Evolutionary conservation across 164 flowering plant genomes (phyloP).

Genomic region (Pachysandra terminalis): DNA sequence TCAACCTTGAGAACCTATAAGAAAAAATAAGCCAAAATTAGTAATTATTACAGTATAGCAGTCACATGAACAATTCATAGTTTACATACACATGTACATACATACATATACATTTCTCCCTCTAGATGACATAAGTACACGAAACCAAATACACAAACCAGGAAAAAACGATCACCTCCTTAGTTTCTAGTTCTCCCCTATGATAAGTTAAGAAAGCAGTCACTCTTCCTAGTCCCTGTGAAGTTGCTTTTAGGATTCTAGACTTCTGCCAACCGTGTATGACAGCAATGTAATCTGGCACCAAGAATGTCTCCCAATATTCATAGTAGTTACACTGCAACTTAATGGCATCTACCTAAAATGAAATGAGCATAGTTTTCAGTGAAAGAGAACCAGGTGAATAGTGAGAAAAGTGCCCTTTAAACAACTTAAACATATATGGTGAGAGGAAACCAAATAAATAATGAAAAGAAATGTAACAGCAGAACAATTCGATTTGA

Average conservation of each 20-base stretch:
- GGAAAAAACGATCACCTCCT: constrained; percentile 54
- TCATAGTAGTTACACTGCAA: constrained; percentile 48
- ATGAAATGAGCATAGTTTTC: no score
- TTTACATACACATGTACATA: no score
- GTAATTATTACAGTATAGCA: no score
- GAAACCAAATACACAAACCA: no score
- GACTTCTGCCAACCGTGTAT: constrained; percentile 45
- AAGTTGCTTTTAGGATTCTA: constrained; percentile 53
- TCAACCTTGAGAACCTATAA: constrained; percentile 59
- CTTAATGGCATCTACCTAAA: constrained; percentile 66
- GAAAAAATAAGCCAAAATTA: constrained; percentile 5
- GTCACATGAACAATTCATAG: no score
- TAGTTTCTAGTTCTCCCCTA: constrained; percentile 32
- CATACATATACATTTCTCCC: no score
- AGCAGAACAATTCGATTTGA: no score
- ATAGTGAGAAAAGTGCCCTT: no score
- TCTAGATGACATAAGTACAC: no score
- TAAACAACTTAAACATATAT: constrained; percentile 27
- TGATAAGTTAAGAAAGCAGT: constrained; percentile 62
- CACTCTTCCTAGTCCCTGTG: constrained; percentile 68
- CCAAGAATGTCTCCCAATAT: constrained; percentile 43
- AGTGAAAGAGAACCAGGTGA: no score
- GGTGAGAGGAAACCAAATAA: not conserved
- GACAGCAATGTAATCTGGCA: constrained; percentile 34
- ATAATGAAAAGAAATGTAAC: not conserved